phyloP scores from a whole-genome alignment of 176 grass and related monocot species.

The Eragrostis curvula region DNA sequence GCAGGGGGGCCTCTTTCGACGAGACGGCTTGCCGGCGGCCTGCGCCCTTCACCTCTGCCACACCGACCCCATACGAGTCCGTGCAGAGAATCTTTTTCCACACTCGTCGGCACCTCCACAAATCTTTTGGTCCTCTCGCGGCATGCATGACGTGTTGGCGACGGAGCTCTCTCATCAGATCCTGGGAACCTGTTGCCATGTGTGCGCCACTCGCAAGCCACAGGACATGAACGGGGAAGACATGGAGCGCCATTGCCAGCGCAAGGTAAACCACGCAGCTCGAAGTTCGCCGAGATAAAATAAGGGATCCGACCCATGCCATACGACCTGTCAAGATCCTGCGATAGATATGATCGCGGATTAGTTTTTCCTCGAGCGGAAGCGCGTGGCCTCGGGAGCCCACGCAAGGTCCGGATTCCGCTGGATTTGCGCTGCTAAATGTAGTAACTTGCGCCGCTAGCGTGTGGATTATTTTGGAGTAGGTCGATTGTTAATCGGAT shows the following conservation, averaged over 20 bases:
- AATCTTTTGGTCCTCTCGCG: neutral
- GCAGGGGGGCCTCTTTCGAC: too few species aligned
- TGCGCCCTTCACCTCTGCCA: neutral
- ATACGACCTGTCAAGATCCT: slow-evolving; percentile 21
- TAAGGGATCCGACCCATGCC: neutral
- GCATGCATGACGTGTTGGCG: neutral
- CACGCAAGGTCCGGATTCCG: neutral
- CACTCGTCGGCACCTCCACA: neutral
- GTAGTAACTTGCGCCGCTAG: neutral
- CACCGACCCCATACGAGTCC: neutral
- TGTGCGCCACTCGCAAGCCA: slow-evolving; percentile 22
- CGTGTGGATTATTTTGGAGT: neutral
- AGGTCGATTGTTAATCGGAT: neutral
- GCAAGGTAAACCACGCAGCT: slow-evolving; percentile 8
- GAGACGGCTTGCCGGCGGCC: too few species aligned
- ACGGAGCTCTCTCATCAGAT: neutral
- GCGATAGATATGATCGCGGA: neutral
- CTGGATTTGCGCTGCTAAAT: slow-evolving; percentile 27
- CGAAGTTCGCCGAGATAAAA: neutral
- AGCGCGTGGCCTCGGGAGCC: neutral
- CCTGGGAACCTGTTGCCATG: slow-evolving; percentile 24
- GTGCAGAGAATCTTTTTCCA: neutral
- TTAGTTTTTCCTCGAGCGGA: neutral
- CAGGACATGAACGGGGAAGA: too few species aligned
- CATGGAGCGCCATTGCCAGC: neutral